Evolutionary conservation across 352 stramenopile species (phyloP), one percentile per base, ranked within the genome.

Genomic region (Phytophthora multivora): DNA sequence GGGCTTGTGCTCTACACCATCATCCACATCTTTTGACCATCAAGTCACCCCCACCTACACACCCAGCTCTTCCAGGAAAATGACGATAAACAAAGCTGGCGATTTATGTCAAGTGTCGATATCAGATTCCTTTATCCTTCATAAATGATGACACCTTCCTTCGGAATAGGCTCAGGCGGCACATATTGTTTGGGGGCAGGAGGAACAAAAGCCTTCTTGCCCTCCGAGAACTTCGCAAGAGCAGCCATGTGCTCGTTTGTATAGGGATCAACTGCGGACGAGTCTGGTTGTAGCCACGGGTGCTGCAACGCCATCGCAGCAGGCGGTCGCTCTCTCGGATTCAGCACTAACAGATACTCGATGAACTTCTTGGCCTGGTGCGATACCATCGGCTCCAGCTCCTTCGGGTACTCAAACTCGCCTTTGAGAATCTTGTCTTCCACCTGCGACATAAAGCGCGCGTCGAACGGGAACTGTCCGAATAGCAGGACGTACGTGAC

Each of bases 361-460:
- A 95, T 85, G 61, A 95, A 95, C 61, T 92, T 89, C 58, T 75
- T 78, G 16, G 83, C 86, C 28, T 88, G 71, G 19, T 71, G 63
- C 10, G 86, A 90, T 7, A 93, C 72, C 9, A 79, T 63, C 35
- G 76, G 36, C 40, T 77, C 69, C 4, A 90, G 51, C 12, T 91
- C 80, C 0, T 51, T 16, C 2, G 86, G 83, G 51, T 90, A 84
- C 35, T 63, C 51, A 45, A 90, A 92, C 25, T 83, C 54, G 35
- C 83, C 80, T 16, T 71, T 75, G 12, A 83, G 41, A 57, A 95
- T 92, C 63, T 90, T 89, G 75, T 95, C 86, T 68, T 95, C 86
- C 18, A 95, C 73, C 46, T 92, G 83, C 13, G 82, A 92, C 54
- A 93, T 83, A 51, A 95, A 95, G 46, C 73, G 74, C 13, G 79